Evolutionary conservation across 768 basidiomycete genomes (phyloP), one percentile per base, ranked within the genome.

Genomic region (Clitopilus passeckerianus): DNA sequence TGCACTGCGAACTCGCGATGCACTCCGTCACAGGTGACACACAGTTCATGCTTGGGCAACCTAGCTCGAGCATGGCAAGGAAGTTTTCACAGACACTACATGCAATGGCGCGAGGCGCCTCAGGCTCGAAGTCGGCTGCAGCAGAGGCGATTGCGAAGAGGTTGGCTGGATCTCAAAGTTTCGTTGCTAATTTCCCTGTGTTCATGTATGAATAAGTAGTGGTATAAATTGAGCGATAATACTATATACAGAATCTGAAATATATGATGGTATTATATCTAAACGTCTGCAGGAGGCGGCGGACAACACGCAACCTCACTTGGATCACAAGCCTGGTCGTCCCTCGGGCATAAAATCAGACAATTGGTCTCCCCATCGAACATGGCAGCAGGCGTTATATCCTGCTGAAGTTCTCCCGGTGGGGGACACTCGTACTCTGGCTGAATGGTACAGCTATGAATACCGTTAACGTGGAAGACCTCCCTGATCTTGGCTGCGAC

Each of bases 361-460:
- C 91, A 93, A 14, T 80, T 80, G 4, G 84, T 80, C 59, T 84
- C 77, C 41, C 74, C 75, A 23, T 76, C 54, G 27, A 30, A 7
- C 27, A 30, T 30, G 3, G 27, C 27, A 30, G 27, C 27, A 30
- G 27, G 27, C 27, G 7, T 7, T 7, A 30, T 30, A 7, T 30
- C 7, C 27, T 30, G 27, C 27, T 53, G 52, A 14, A 44, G 27
- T 7, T 53, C 5, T 14, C 24, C 10, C 34, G 52, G 50, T 34
- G 34, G 53, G 59, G 37, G 50, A 87, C 86, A 67, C 53, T 74
- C 77, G 63, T 92, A 93, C 68, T 97, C 95, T 6, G 95, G 95
- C 66, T 97, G 95, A 61, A 97, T 95, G 1, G 95, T 97, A 64
- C 90, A 88, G 5, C 91, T 93, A 74, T 98, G 97, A 59, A 99